Evolutionary conservation across 192 early-diverging fungal species (phyloP).

Genomic region (Coemansia furcata): DNA sequence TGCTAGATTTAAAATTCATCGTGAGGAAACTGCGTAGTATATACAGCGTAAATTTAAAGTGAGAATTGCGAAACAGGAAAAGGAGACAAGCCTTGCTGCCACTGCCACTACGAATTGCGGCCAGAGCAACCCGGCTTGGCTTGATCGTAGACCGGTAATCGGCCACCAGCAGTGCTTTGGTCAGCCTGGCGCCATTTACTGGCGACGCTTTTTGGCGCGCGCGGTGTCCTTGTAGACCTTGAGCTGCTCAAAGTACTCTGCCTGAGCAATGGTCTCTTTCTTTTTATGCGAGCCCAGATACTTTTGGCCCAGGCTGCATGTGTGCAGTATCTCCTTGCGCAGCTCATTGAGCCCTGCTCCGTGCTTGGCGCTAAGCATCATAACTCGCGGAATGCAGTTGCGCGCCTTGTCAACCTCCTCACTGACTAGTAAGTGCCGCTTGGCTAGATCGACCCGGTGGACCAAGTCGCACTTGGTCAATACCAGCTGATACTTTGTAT

Average conservation of each 20-base stretch:
- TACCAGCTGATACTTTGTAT: slow-evolving; percentile 48
- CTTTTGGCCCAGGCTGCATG: slow-evolving; percentile 51
- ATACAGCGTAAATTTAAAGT: slow-evolving; percentile 5
- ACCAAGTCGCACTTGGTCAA: slow-evolving; percentile 76
- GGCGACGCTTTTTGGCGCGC: slow-evolving; percentile 21
- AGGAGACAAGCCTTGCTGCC: background rate
- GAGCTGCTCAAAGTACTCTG: slow-evolving; percentile 48
- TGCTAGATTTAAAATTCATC: background rate
- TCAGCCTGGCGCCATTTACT: background rate
- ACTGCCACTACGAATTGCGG: background rate
- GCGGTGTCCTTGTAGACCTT: slow-evolving; percentile 40
- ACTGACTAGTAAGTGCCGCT: slow-evolving; percentile 56
- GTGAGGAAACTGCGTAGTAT: background rate
- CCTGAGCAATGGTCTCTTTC: slow-evolving; percentile 38
- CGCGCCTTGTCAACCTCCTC: slow-evolving; percentile 35
- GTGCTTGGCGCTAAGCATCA: slow-evolving; percentile 66
- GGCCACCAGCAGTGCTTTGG: background rate
- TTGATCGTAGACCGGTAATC: background rate
- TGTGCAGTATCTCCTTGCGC: slow-evolving; percentile 67
- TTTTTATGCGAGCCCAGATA: slow-evolving; percentile 43
- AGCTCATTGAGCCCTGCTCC: slow-evolving; percentile 63
- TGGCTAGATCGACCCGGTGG: slow-evolving; percentile 60
- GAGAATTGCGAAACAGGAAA: background rate
- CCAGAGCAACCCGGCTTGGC: background rate
- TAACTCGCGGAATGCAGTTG: slow-evolving; percentile 49